These are phyloP conservation scores for Pisolithus tinctorius DNA, from an alignment of 768 basidiomycete species.

Conservation along the genomic window DNA sequence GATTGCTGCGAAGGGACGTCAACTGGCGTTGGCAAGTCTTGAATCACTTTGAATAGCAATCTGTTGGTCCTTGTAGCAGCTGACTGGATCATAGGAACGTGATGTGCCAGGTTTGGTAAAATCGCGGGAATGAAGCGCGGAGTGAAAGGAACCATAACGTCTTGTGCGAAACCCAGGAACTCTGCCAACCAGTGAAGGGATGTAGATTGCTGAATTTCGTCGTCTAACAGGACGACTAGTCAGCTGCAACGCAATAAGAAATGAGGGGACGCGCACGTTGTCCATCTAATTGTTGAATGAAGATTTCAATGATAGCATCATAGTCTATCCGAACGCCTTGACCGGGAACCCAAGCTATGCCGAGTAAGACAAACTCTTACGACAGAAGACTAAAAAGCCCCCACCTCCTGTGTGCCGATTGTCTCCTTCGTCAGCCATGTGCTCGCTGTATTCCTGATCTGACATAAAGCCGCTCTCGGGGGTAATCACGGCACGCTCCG, in stretches of 20 bases:
- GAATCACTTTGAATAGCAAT: conserved; percentile 77
- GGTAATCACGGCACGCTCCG: conserved; percentile 54
- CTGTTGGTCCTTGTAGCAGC: conserved; percentile 86
- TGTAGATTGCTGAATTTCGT: conserved; percentile 91
- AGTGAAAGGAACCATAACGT: conserved; percentile 92
- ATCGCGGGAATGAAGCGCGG: conserved; percentile 90
- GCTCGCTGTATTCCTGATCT: conserved; percentile 39
- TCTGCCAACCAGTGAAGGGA: conserved; percentile 92
- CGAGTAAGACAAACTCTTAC: conserved; percentile 4
- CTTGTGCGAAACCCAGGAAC: conserved; percentile 79
- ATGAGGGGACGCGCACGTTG: conserved; percentile 54
- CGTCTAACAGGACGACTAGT: conserved; percentile 39
- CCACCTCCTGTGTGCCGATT: conserved; percentile 61
- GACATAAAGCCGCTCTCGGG: conserved; percentile 36
- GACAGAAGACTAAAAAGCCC: conserved; percentile 8
- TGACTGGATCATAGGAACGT: conserved; percentile 80
- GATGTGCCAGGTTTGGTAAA: conserved; percentile 90
- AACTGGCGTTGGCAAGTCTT: conserved; percentile 69
- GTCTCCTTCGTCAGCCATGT: conserved; percentile 38
- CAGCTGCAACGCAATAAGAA: conserved; percentile 1
- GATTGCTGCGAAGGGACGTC: conserved; percentile 32
- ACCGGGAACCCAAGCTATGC: conserved; percentile 80
- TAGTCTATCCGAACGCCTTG: conserved; percentile 92
- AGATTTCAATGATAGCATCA: conserved; percentile 85
- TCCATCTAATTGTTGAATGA: conserved; percentile 77